These are phyloP conservation scores for Talaromyces trachyspermus DNA, from an alignment of 495 filamentous ascomycete genomes.

Conservation along the genomic window DNA sequence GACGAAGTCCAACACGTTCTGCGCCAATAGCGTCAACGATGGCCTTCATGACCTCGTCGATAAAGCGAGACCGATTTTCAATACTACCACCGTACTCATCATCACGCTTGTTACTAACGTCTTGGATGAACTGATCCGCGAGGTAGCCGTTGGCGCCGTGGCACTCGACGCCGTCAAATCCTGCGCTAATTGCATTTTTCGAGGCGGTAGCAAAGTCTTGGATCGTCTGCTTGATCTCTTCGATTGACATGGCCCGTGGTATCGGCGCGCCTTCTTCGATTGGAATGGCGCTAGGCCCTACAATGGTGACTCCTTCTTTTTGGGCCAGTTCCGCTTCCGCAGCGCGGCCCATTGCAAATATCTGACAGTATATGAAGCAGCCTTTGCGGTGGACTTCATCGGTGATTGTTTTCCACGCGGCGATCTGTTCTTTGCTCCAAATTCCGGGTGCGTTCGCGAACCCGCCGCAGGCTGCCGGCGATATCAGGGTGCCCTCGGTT, in stretches of 20 bases:
- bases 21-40: conserved; percentile 58
- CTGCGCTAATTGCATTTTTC: conserved; percentile 55
- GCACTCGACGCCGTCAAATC: conserved; percentile 72
- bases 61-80: conserved; percentile 62
- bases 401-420: conserved; percentile 54
- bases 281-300: conserved; percentile 41
- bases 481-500: conserved; percentile 59
- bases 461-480: conserved; percentile 40
- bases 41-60: conserved; percentile 53
- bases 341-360: conserved; percentile 62
- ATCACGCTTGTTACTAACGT: conserved; percentile 52
- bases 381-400: conserved; percentile 60
- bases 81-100: conserved; percentile 68
- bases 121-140: conserved; percentile 66
- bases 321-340: conserved; percentile 28
- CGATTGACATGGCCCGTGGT: conserved; percentile 44
- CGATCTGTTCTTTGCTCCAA: conserved; percentile 52
- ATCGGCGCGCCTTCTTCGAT: conserved; percentile 24
- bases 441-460: conserved; percentile 56
- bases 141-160: conserved; percentile 71
- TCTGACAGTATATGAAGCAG: conserved; percentile 56
- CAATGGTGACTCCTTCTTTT: conserved; percentile 25
- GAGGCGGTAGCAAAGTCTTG: conserved; percentile 53
- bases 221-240: conserved; percentile 52
- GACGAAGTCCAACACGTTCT: conserved; percentile 52